phyloP scores from a whole-genome alignment of 2,329 filamentous ascomycete species.

The Podosphaera xanthii region DNA sequence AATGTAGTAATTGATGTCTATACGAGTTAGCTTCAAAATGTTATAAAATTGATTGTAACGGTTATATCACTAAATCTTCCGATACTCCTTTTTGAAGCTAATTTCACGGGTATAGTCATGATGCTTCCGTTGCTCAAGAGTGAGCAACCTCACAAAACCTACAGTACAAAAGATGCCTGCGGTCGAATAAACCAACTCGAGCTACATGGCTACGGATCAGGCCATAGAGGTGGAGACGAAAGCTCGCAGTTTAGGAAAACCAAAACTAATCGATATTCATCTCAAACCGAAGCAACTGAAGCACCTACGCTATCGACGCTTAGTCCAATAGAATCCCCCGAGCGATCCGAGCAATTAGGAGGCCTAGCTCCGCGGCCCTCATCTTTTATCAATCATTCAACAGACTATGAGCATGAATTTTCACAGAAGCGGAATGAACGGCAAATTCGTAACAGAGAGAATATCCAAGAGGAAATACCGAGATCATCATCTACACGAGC shows the following conservation, averaged over 20 bases:
- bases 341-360: slow-evolving; percentile 25
- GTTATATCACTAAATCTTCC: not conserved
- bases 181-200: not conserved
- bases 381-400: slow-evolving; percentile 27
- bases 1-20: not conserved
- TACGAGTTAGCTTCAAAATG: not conserved
- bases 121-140: not conserved
- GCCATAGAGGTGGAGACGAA: not conserved
- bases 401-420: slow-evolving; percentile 19
- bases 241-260: slow-evolving; percentile 3
- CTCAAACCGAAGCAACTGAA: slow-evolving; percentile 37
- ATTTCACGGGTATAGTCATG: not conserved
- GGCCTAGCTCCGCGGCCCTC: slow-evolving; percentile 34
- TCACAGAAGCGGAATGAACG: slow-evolving; percentile 22
- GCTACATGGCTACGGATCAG: not conserved
- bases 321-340: slow-evolving; percentile 33
- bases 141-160: not conserved
- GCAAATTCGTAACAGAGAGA: slow-evolving; percentile 21
- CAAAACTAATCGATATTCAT: slow-evolving; percentile 19
- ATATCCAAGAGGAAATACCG: slow-evolving; percentile 15
- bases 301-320: slow-evolving; percentile 33
- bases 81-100: not conserved
- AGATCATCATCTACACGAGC: slow-evolving; percentile 17
- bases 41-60: not conserved
- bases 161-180: not conserved